Base-by-base conservation (phyloP, 306 rosid species). In the Comarum palustre region DNA sequence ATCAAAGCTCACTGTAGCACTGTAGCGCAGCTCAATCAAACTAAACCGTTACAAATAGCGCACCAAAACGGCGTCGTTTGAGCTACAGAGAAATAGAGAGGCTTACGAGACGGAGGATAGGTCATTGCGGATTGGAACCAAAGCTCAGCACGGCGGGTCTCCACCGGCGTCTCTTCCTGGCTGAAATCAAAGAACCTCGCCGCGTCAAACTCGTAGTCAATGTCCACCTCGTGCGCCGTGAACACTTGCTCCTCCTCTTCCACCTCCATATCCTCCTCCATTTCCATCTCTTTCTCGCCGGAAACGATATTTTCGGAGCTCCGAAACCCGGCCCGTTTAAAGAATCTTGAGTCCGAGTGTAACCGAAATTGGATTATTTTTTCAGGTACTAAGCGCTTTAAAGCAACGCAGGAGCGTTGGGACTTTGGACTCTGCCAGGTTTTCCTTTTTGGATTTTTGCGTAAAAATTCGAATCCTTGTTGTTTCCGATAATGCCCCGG, bases 21-120 rank as follows among this genome's bases (percentile, higher is more conserved):
- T n/a, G n/a, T n/a, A n/a, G n/a, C n/a, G 12, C 41, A 42, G 22
- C 29, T 39, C 38, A 57, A 60, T 77, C 34, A 58, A 76, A 22
- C 31, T 50, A 8, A 36, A 65, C 17, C 63, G n/a, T 19, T 42
- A 1, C 14, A 19, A 69, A 22, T 9, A 6, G 1, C 0, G 31
- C 27, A 32, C 13, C 34, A 25, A 41, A 65, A 72, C 46, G 54
- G 27, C 19, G 48, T 29, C 34, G 54, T 27, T 63, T 1, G 16
- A 65, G 63, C 38, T 8, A 5, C 10, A 50, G 0, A 52, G 3
- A 52, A 0, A 55, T 12, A 54, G 61, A 55, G 43, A 75, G 51
- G 80, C 90, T 84, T 78, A 87, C 90, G 88, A 51, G 90, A 87
- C 31, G 90, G 90, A 39, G 88, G 86, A 48, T 84, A 84, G 71